Evolutionary conservation across 768 basidiomycete species (phyloP).

Genomic region (Suillus decipiens): DNA sequence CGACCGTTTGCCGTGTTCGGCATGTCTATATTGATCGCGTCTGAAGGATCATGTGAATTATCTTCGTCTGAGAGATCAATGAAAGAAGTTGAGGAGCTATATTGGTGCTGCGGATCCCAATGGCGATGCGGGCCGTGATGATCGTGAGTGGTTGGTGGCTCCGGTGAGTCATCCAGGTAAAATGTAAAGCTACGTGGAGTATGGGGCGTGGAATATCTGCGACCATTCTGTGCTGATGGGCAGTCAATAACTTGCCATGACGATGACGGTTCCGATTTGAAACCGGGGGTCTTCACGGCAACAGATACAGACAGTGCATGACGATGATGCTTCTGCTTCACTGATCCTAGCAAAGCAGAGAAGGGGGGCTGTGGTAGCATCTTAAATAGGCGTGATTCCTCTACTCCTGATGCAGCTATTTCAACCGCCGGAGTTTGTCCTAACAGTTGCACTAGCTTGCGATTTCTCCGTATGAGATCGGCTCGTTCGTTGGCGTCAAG

Average conservation of each 20-base stretch:
- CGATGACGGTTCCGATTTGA: conserved; percentile 25
- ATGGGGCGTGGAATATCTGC: conserved; percentile 60
- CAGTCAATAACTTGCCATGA: conserved; percentile 39
- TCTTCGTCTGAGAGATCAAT: conserved; percentile 73
- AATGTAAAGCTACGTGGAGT: conserved; percentile 46
- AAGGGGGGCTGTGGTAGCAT: conserved; percentile 28
- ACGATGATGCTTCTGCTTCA: conserved; percentile 32
- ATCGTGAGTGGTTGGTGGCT: conserved; percentile 4
- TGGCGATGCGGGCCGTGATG: conserved; percentile 12
- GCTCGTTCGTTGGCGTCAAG: conserved; percentile 66
- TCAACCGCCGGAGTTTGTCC: conserved; percentile 63
- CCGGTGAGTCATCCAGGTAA: conserved; percentile 18
- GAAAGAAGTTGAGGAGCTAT: conserved; percentile 46
- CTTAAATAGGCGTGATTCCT: conserved; percentile 28
- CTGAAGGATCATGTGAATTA: conserved; percentile 29
- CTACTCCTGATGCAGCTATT: conserved; percentile 23
- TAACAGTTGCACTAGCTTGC: conserved; percentile 81
- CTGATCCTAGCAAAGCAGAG: conserved; percentile 24
- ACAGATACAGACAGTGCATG: conserved; percentile 34
- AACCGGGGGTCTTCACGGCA: conserved; percentile 21
- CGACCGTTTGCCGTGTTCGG: conserved; percentile 27
- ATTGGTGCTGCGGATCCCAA: conserved; percentile 16
- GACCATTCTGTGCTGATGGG: conserved; percentile 31
- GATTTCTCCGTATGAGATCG: conserved; percentile 69
- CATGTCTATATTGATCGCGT: conserved; percentile 32